These are phyloP conservation scores for Lentinula guzmanii DNA, from an alignment of 768 basidiomycete genomes.

Conservation along the genomic window DNA sequence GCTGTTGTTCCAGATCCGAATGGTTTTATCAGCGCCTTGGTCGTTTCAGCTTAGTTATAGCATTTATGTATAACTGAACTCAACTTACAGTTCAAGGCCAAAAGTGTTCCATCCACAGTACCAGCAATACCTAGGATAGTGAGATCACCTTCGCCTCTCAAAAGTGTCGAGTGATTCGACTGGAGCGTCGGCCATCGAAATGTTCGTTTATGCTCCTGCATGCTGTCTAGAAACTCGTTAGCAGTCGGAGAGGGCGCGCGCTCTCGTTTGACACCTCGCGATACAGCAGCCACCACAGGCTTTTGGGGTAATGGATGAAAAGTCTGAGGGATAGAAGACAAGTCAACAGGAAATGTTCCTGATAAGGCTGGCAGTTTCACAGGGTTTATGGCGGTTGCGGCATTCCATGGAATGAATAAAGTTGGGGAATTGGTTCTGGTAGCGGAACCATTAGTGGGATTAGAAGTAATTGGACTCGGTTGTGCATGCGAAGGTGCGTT, in stretches of 20 bases:
- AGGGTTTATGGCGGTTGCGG: not conserved
- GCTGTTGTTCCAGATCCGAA: constrained; percentile 58
- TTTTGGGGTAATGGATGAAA: constrained; percentile 27
- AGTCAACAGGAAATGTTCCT: not conserved
- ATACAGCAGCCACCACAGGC: constrained; percentile 14
- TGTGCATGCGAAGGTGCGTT: not conserved
- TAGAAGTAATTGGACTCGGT: not conserved
- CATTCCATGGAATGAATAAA: not conserved
- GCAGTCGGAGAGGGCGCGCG: constrained; percentile 8
- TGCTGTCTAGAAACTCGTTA: constrained; percentile 13
- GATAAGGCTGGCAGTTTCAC: not conserved
- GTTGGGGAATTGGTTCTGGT: not conserved
- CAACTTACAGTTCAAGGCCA: constrained; percentile 56
- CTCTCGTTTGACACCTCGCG: constrained; percentile 34
- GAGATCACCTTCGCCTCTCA: constrained; percentile 43
- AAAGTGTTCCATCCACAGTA: constrained; percentile 44
- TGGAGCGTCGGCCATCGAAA: constrained; percentile 45
- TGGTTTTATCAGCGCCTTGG: constrained; percentile 49
- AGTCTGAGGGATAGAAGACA: not conserved
- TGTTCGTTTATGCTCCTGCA: constrained; percentile 26
- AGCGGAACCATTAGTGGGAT: not conserved
- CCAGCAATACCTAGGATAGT: constrained; percentile 44
- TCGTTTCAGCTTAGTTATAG: not conserved
- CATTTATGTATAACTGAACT: not conserved
- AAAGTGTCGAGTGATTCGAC: constrained; percentile 25